Evolutionary conservation across 371 early-diverging fungal species (phyloP), one percentile per base, ranked within the genome.

Genomic region (Mucor sp.): DNA sequence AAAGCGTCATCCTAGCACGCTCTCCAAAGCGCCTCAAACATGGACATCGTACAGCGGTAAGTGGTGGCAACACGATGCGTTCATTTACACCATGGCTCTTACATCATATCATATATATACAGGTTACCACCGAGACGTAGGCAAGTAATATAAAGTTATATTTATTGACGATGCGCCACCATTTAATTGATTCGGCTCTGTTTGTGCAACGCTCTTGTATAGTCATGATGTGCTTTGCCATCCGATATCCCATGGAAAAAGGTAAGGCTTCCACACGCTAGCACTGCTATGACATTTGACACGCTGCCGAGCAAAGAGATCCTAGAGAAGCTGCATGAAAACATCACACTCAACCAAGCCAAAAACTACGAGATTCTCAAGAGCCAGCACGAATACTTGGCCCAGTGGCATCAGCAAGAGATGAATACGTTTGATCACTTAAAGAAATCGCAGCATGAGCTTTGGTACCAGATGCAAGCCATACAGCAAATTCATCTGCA

Each of bases 41-140:
- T 72, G 73, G 73, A 72, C 73, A 1, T 59, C 69, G 23, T 72
- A 72, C 37, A 72, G 72, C 56, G 72, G 72, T 68, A 72, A 63
- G 37, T 43, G n/a, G 1, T 8, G 9, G 33, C 3, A 37, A 15
- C 17, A 59, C 0, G 21, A 41, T 25, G 23, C 30, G 30, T 30
- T 6, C 30, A 30, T 30, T 2, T 30, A 30, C 6, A 35, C 0
- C 6, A 12, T 15, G 41, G 41, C 41, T 41, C 41, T 41, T 41
- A 41, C 41, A 17, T 41, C 41, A 15, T 41, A 41, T 41, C 37
- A 30, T 35, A 44, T 21, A 11, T n/a, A 6, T 28, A 41, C 37
- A 74, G 74, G 74, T 9, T 70, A 70, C 21, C 65, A 68, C 44
- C 68, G 70, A 39, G 68, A 74, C 48, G 70, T 74, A 47, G 68